These are phyloP conservation scores for Amanita pallidorosea DNA, from an alignment of 768 basidiomycete genomes.

Conservation along the genomic window DNA sequence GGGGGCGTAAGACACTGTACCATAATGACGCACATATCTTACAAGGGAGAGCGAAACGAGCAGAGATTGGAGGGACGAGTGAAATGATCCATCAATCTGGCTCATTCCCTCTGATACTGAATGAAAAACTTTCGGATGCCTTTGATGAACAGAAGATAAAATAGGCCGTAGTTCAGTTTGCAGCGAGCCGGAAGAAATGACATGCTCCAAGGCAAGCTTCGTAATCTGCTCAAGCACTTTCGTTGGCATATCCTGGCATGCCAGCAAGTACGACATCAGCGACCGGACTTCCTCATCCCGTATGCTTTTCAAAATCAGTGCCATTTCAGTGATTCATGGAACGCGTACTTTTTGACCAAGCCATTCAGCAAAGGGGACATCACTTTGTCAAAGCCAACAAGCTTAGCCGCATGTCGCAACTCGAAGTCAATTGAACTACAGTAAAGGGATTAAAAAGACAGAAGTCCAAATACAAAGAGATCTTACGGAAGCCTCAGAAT, in stretches of 20 bases:
- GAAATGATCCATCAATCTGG: constrained; percentile 22
- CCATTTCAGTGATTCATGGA: neutral
- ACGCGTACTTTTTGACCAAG: neutral
- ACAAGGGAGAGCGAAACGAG: constrained; percentile 52
- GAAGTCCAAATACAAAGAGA: neutral
- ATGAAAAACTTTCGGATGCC: constrained; percentile 28
- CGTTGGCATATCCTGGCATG: constrained; percentile 20
- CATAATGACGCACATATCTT: constrained; percentile 9
- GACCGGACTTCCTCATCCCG: constrained; percentile 17
- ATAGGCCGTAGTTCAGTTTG: constrained; percentile 15
- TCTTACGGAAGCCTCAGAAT: constrained; percentile 44
- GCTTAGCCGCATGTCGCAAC: constrained; percentile 7
- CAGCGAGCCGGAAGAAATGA: constrained; percentile 15
- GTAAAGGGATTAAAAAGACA: neutral
- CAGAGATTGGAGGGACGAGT: constrained; percentile 40
- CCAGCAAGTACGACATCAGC: constrained; percentile 28
- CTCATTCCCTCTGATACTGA: neutral
- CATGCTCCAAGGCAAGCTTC: constrained; percentile 16
- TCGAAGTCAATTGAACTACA: constrained; percentile 10
- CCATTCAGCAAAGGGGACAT: constrained; percentile 17
- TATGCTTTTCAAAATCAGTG: constrained; percentile 14
- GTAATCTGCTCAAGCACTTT: constrained; percentile 22
- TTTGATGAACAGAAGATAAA: constrained; percentile 53
- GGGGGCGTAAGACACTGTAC: neutral
- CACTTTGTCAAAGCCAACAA: constrained; percentile 15